Percentiles rank a stretch among this genome's conserved stretches.
phyloP scores from a whole-genome alignment of 176 grass and related monocot species.

The Puccinellia tenuiflora region DNA sequence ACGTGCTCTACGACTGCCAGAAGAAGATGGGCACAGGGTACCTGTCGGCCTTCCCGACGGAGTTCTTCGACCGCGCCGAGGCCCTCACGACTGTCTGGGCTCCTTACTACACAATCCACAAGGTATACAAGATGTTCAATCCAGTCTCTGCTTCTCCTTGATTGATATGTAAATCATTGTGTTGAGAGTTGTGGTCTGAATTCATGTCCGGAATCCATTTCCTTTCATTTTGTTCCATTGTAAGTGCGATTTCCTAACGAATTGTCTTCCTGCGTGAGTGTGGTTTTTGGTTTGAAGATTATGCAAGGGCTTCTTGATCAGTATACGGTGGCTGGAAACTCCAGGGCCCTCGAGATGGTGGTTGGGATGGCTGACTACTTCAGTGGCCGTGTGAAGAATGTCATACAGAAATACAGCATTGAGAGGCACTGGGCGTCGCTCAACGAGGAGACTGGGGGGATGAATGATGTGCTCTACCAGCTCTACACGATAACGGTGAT shows the following conservation, averaged over 20 bases:
- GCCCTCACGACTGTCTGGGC: constrained; percentile 74
- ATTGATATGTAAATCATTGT: background rate
- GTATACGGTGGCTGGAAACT: constrained; percentile 51
- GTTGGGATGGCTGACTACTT: constrained; percentile 90
- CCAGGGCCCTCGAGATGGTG: constrained; percentile 69
- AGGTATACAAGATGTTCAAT: constrained; percentile 38
- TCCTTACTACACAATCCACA: constrained; percentile 97
- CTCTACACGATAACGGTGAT: constrained; percentile 78
- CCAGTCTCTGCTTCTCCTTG: background rate
- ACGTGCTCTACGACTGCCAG: constrained; percentile 64
- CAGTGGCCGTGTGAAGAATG: constrained; percentile 76
- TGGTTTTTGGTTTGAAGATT: constrained; percentile 42
- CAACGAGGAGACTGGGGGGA: constrained; percentile 96
- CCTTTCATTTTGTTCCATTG: background rate
- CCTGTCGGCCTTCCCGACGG: constrained; percentile 77
- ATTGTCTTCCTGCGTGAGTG: background rate
- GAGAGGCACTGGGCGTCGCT: constrained; percentile 86
- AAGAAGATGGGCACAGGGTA: constrained; percentile 84
- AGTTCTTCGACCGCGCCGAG: constrained; percentile 85
- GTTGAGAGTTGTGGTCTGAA: background rate
- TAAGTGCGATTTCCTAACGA: background rate
- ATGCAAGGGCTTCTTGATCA: constrained; percentile 99
- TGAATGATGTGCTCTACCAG: constrained; percentile 94
- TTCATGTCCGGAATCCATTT: background rate
- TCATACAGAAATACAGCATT: constrained; percentile 84